Percentiles rank a stretch among this genome's conserved stretches.
Conservation (phyloP, 2,329 filamentous ascomycete species). For the Verticillium nonalfalfae region DNA sequence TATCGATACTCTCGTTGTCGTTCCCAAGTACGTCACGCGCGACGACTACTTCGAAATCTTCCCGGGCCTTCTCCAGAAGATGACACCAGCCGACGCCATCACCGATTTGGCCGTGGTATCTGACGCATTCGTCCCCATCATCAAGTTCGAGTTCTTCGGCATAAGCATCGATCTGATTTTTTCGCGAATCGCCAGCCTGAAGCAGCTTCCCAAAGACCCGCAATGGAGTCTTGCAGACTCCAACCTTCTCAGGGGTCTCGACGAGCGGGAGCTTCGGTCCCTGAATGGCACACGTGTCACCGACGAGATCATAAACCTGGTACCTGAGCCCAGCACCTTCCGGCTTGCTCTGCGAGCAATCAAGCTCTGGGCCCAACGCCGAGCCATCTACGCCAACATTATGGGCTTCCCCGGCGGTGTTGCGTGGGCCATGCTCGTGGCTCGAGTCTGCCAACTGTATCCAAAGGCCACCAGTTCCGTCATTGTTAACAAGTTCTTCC, state of each 20-base stretch:
- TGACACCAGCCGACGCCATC: constrained; percentile 73
- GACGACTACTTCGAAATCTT: constrained; percentile 92
- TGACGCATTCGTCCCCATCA: constrained; percentile 92
- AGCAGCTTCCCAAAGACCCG: constrained; percentile 60
- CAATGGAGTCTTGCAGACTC: constrained; percentile 77
- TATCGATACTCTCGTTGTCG: constrained; percentile 93
- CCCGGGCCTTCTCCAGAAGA: constrained; percentile 68
- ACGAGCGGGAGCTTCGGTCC: constrained; percentile 80
- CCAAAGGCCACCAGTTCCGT: constrained; percentile 85
- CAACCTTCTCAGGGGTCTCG: constrained; percentile 74
- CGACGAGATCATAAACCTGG: constrained; percentile 81
- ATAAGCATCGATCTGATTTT: constrained; percentile 96
- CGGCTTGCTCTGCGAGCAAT: constrained; percentile 83
- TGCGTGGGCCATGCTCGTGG: constrained; percentile 96
- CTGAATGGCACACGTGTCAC: constrained; percentile 93
- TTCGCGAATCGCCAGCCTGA: constrained; percentile 64
- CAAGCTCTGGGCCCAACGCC: constrained; percentile 91
- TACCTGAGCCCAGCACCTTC: constrained; percentile 87
- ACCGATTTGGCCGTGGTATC: constrained; percentile 79
- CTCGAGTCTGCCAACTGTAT: constrained; percentile 91
- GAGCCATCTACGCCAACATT: constrained; percentile 92
- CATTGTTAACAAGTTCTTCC: constrained; percentile 90
- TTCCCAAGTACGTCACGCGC: constrained; percentile 79
- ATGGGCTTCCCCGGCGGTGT: constrained; percentile 96
- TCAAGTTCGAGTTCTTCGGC: constrained; percentile 86